A percentile compares a stretch with the other conserved stretches of the same genome.
Conservation (phyloP, 148 eudicot species). For the Vaccinium corymbosum region DNA sequence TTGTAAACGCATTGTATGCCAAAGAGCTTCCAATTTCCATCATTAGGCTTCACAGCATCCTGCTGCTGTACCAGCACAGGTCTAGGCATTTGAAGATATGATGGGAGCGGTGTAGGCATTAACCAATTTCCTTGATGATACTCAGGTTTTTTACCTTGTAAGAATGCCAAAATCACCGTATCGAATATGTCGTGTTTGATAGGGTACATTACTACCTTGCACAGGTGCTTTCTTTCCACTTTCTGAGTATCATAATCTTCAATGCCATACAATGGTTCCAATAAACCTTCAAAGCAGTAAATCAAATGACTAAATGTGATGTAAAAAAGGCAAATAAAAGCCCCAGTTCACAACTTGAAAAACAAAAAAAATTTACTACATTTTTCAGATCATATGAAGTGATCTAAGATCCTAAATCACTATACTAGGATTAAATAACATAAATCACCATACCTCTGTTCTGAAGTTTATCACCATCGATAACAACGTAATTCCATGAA, state of each 20-base stretch:
- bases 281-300: conserved; percentile 61
- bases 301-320: not conserved
- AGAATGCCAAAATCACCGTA: conserved; percentile 44
- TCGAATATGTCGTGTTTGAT: conserved; percentile 46
- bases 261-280: conserved; percentile 86
- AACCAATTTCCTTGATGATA: conserved; percentile 57
- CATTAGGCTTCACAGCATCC: conserved; percentile 49
- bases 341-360: not conserved
- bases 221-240: conserved; percentile 55
- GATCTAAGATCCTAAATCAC: too few species aligned
- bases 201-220: conserved; percentile 41
- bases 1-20: conserved; percentile 53
- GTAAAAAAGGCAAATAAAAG: not conserved
- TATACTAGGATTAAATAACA: too few species aligned
- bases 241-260: conserved; percentile 68
- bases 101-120: conserved; percentile 56
- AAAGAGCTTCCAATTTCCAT: conserved; percentile 77
- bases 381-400: not conserved
- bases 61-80: conserved; percentile 30
- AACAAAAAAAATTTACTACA: not conserved
- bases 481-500: not conserved
- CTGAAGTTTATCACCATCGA: conserved; percentile 24
- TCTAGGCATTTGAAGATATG: conserved; percentile 48
- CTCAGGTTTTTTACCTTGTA: conserved; percentile 42
- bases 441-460: conserved; percentile 62